A percentile compares a stretch with the other conserved stretches of the same genome.
Evolutionary conservation across 441 rosid genomes (phyloP).

Genomic region (Croton laevigatus): DNA sequence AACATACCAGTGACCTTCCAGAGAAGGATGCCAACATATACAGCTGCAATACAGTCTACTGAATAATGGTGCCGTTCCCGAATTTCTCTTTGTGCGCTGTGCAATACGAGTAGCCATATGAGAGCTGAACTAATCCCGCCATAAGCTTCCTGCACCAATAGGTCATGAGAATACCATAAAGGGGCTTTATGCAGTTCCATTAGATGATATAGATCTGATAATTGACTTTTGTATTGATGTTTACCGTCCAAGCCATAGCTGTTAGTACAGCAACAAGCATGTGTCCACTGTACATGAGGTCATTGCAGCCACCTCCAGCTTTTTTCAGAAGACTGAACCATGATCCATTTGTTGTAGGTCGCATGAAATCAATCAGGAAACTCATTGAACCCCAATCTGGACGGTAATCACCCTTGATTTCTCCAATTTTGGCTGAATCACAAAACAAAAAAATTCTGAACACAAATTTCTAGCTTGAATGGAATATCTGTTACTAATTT

Average conservation of each 20-base stretch:
- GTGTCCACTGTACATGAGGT: conserved; percentile 90
- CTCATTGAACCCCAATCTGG: conserved; percentile 90
- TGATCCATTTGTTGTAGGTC: conserved; percentile 70
- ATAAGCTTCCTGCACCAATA: conserved; percentile 71
- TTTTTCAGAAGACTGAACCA: conserved; percentile 71
- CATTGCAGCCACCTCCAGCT: conserved; percentile 98
- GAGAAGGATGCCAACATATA: conserved; percentile 78
- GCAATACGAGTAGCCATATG: conserved; percentile 75
- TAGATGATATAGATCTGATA: neutral
- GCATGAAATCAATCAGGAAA: conserved; percentile 74
- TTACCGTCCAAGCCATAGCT: conserved; percentile 98
- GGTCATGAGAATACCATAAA: neutral
- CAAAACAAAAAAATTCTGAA: conserved; percentile 3
- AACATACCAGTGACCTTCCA: conserved; percentile 92
- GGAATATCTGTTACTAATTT: neutral
- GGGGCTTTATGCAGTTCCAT: conserved; percentile 11
- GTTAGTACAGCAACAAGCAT: conserved; percentile 91
- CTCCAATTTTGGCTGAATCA: conserved; percentile 48
- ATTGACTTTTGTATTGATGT: neutral
- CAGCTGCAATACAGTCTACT: conserved; percentile 82
- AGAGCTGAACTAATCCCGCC: conserved; percentile 76
- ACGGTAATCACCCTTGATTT: conserved; percentile 44
- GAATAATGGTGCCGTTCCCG: conserved; percentile 87
- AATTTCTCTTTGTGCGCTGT: conserved; percentile 84
- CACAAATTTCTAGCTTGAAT: neutral